Conservation (phyloP, 371 early-diverging fungal species). For the Ordospora colligata region DNA sequence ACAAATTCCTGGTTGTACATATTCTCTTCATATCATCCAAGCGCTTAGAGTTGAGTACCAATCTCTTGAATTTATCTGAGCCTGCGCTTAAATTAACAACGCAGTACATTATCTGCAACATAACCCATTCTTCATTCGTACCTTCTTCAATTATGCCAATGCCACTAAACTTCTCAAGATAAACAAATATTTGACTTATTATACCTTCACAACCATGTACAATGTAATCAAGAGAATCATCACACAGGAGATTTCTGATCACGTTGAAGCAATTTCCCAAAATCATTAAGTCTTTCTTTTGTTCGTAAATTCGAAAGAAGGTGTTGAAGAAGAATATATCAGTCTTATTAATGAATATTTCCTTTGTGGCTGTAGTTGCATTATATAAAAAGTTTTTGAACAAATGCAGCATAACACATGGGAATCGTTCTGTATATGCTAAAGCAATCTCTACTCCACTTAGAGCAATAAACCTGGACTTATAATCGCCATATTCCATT, state of each 20-base stretch:
- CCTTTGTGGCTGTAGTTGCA: background rate
- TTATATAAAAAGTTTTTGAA: slow-evolving; percentile 33
- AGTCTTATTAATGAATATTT: background rate
- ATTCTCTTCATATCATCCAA: slow-evolving; percentile 12
- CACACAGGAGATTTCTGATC: slow-evolving; percentile 25
- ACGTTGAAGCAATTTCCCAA: slow-evolving; percentile 17
- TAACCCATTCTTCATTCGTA: background rate
- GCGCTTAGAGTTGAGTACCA: background rate
- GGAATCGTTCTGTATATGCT: background rate
- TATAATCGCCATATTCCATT: slow-evolving; percentile 32
- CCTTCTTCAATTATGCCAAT: background rate
- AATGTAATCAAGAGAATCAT: slow-evolving; percentile 13
- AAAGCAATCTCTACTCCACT: background rate
- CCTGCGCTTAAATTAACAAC: slow-evolving; percentile 11
- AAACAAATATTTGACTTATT: background rate
- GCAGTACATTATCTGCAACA: slow-evolving; percentile 19
- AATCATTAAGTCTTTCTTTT: background rate
- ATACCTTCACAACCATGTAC: background rate
- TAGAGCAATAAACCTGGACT: background rate
- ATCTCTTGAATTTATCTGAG: slow-evolving; percentile 12
- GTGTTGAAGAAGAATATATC: background rate
- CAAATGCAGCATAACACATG: background rate
- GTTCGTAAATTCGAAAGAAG: background rate
- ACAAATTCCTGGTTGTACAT: background rate
- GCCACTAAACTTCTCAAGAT: background rate